A percentile compares a stretch with the other conserved stretches of the same genome.
These are phyloP conservation scores for Diaporthe eres DNA, from an alignment of 2,329 filamentous ascomycete species.

Conservation along the genomic window DNA sequence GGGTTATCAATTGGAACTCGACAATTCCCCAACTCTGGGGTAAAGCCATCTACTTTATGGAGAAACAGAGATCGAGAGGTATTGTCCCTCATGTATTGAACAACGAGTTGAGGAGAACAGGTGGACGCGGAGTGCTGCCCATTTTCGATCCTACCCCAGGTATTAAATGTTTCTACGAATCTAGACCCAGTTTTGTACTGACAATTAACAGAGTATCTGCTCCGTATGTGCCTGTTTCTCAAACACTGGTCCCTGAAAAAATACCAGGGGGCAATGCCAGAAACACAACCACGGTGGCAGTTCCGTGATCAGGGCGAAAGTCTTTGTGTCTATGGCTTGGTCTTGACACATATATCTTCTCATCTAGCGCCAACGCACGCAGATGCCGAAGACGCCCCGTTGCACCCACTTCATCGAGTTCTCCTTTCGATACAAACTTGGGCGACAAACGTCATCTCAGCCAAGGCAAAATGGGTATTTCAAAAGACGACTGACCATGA, in stretches of 20 bases:
- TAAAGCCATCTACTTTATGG: background rate
- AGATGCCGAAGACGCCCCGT: background rate
- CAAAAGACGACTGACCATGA: background rate
- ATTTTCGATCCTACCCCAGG: background rate
- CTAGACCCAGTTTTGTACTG: background rate
- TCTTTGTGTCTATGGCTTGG: background rate
- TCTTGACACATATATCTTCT: background rate
- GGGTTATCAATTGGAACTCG: background rate
- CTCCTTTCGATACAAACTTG: background rate
- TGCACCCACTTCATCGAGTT: background rate
- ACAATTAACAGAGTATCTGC: background rate
- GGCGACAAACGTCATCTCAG: background rate
- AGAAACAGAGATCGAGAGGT: background rate
- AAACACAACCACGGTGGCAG: background rate
- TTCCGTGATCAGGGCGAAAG: background rate
- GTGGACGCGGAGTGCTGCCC: background rate
- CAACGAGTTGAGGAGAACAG: background rate
- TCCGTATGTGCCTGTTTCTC: background rate
- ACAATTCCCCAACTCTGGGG: background rate
- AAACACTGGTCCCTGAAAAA: background rate
- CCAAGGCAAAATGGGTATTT: background rate
- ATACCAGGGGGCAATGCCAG: background rate
- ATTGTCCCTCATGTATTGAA: background rate
- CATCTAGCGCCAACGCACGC: background rate
- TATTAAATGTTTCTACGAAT: background rate